These are phyloP conservation scores for Gigaspora rosea DNA, from an alignment of 192 early-diverging fungal genomes.

Conservation along the genomic window DNA sequence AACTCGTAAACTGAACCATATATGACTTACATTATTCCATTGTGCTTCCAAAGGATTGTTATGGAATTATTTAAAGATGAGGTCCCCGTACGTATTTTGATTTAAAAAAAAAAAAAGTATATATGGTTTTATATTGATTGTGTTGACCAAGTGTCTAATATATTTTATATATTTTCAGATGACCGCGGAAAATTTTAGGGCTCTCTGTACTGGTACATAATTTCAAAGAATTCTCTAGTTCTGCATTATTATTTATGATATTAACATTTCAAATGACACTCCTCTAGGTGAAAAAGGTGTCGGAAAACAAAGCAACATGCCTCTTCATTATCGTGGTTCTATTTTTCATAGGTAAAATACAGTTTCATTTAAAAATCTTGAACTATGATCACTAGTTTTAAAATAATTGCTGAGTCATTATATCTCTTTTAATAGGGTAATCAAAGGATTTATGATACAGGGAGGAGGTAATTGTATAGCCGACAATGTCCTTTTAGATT, in stretches of 20 bases:
- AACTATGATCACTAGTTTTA: slow-evolving; percentile 6
- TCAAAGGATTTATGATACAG: slow-evolving; percentile 94
- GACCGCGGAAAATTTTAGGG: slow-evolving; percentile 81
- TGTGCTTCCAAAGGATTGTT: slow-evolving; percentile 35
- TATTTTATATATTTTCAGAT: slow-evolving; percentile 12
- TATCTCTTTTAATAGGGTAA: slow-evolving; percentile 60
- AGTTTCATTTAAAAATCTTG: not conserved
- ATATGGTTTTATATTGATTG: not conserved
- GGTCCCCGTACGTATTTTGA: slow-evolving; percentile 29
- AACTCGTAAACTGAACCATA: not conserved
- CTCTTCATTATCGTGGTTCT: slow-evolving; percentile 80
- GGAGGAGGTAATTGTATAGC: slow-evolving; percentile 64
- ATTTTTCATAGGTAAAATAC: slow-evolving; percentile 66
- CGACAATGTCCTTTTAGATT: too few species aligned
- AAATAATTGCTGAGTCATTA: not conserved
- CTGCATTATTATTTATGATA: too few species aligned
- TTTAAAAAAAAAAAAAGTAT: not conserved
- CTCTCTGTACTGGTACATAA: slow-evolving; percentile 80
- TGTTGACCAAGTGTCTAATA: not conserved
- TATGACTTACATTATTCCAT: not conserved
- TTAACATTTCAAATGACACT: too few species aligned
- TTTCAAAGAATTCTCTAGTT: not conserved
- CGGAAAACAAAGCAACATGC: slow-evolving; percentile 62
- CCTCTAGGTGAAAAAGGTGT: slow-evolving; percentile 63
- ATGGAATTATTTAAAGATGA: slow-evolving; percentile 48